phyloP scores from a whole-genome alignment of 768 basidiomycete species.

The Gymnopilus dilepis region DNA sequence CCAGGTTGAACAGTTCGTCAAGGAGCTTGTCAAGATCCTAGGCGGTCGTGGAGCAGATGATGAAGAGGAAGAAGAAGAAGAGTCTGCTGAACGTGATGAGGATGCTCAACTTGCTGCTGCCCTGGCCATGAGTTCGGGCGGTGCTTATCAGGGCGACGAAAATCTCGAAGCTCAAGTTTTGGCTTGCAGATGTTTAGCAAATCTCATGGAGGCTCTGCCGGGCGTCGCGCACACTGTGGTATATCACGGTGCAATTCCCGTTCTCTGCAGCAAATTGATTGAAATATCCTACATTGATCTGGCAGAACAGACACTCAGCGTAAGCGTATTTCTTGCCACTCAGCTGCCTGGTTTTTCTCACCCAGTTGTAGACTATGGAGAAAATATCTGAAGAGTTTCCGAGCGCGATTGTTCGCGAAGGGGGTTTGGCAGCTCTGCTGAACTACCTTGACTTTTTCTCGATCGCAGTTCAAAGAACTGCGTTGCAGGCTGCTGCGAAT shows the following conservation, averaged over 20 bases:
- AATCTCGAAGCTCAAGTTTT: constrained; percentile 94
- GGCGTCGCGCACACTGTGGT: constrained; percentile 98
- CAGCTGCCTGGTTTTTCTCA: constrained; percentile 25
- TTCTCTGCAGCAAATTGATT: constrained; percentile 94
- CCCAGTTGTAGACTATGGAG: constrained; percentile 80
- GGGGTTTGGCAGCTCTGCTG: constrained; percentile 89
- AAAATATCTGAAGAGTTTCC: constrained; percentile 99
- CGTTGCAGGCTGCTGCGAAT: constrained; percentile 94
- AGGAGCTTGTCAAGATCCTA: constrained; percentile 90
- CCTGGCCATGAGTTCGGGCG: constrained; percentile 79
- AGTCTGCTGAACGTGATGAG: constrained; percentile 72
- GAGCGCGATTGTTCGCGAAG: constrained; percentile 93
- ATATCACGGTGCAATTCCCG: constrained; percentile 97
- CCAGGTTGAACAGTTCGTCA: constrained; percentile 89
- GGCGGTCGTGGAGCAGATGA: constrained; percentile 76
- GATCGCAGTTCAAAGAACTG: constrained; percentile 95
- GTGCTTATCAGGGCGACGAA: constrained; percentile 75
- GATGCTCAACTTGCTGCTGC: constrained; percentile 90
- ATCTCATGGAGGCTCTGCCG: constrained; percentile 98
- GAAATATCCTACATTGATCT: constrained; percentile 98
- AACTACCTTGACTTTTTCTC: constrained; percentile 99
- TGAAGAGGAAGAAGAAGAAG: constrained; percentile 78
- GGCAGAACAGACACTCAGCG: constrained; percentile 96
- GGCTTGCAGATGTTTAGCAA: constrained; percentile 95
- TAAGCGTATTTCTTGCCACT: constrained; percentile 47